A percentile compares a stretch with the other conserved stretches of the same genome.
phyloP scores from a whole-genome alignment of 441 rosid genomes.

The Erysimum cheiri region DNA sequence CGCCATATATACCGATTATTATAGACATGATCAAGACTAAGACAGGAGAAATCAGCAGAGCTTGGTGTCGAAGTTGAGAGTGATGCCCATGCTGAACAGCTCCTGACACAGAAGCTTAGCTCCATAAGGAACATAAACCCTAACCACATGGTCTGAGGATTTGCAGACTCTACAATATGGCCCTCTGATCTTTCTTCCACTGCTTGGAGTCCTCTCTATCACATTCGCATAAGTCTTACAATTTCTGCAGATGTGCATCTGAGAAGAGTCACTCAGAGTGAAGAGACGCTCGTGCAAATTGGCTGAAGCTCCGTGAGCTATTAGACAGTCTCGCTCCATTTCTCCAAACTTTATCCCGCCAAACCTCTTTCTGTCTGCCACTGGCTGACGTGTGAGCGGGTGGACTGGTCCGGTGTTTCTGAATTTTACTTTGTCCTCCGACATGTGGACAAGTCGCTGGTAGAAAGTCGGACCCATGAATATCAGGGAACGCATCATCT shows the following conservation, averaged over 20 bases:
- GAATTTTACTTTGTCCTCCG: constrained; percentile 91
- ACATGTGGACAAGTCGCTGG: constrained; percentile 88
- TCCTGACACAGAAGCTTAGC: constrained; percentile 85
- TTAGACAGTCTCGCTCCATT: constrained; percentile 92
- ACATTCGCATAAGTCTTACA: constrained; percentile 70
- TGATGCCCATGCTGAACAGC: constrained; percentile 89
- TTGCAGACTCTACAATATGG: constrained; percentile 68
- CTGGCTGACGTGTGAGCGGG: constrained; percentile 90
- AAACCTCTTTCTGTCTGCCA: constrained; percentile 82
- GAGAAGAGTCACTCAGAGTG: constrained; percentile 77
- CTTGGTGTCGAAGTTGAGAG: constrained; percentile 68
- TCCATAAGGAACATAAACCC: constrained; percentile 78
- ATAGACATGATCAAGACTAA: constrained; percentile 1
- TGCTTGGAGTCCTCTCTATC: constrained; percentile 61
- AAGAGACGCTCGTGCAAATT: constrained; percentile 86
- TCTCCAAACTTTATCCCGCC: constrained; percentile 95
- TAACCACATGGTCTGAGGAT: constrained; percentile 66
- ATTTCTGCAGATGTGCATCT: constrained; percentile 72
- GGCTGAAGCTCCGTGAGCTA: constrained; percentile 87
- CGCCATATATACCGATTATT: constrained; percentile 17
- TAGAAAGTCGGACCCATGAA: constrained; percentile 93
- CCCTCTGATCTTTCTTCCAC: constrained; percentile 73
- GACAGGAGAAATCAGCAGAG: constrained; percentile 48
- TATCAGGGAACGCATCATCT: constrained; percentile 70
- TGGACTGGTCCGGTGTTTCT: constrained; percentile 95